Evolutionary conservation across 805 yeast species (phyloP), one percentile per base, ranked within the genome.

Genomic region (Teunomyces funiuensis): DNA sequence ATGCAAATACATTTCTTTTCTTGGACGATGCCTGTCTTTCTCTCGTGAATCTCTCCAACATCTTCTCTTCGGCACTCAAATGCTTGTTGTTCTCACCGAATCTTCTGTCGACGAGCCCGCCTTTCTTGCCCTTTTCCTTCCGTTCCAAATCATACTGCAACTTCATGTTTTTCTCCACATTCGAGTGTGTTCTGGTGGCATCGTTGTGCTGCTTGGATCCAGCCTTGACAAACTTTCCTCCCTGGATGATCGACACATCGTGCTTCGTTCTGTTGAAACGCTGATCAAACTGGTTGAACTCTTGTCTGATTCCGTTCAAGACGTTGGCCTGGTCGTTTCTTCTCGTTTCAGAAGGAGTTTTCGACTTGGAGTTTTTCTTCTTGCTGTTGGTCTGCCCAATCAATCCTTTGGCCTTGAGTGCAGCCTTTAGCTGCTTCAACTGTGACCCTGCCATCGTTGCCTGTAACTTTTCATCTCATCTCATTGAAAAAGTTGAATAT

Each of bases 21-120:
- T 76, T 68, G n/a, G 79, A 67, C 44, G 76, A 76, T 13, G 74
- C 55, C 60, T 88, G 95, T 58, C 86, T 76, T 68, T 91, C 98
- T 42, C 83, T 80, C 3, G 97, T 87, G 69, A 88, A 93, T 69
- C 99, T 82, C 58, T 85, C 96, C 65, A 93, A 77, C 96, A 89
- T 89, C 62, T 85, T 88, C 52, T 93, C 97, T 63, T 93, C 98
- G 9, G 82, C 82, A n/a, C 84, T 77, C 71, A 93, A 56, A 36
- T 71, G 62, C 36, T 54, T 51, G 61, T 88, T 83, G 49, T 78
- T 77, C 58, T 93, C 99, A 60, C 99, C 99, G 62, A 93, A 91
- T 65, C 97, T 80, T 51, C 89, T 76, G 69, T 93, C 99, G 2
- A 80, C 61, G 10, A 93, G 56, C 2, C 87, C 88, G 39, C 97